Evolutionary conservation across 1,139 yeast species (phyloP).

Genomic region (Pichia sp.): DNA sequence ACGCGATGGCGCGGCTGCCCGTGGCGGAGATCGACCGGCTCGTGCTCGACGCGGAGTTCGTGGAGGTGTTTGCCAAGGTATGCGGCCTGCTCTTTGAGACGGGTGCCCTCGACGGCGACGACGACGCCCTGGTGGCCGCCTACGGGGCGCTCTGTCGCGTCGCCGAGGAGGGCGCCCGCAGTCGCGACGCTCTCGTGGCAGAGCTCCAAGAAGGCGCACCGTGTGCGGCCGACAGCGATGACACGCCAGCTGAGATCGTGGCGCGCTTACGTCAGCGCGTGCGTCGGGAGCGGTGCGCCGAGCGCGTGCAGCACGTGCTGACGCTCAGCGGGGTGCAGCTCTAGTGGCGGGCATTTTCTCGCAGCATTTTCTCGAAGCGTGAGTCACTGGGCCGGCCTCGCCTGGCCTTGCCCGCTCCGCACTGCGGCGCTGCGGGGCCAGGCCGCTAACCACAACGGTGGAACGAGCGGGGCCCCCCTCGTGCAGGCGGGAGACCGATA

Average conservation of each 20-base stretch:
- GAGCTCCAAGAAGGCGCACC: background rate
- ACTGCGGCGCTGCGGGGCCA: too few relatives aligned
- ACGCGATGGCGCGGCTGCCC: background rate
- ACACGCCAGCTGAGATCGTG: too few relatives aligned
- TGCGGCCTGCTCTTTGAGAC: background rate
- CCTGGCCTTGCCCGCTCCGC: too few relatives aligned
- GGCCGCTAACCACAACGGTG: background rate
- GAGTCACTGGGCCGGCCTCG: background rate
- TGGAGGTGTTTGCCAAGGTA: background rate
- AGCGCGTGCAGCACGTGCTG: background rate
- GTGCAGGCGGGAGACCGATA: background rate
- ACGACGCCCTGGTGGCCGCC: background rate
- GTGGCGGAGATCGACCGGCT: background rate
- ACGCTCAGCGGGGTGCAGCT: background rate
- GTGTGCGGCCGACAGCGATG: background rate
- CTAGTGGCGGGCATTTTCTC: too few relatives aligned
- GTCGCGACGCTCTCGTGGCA: background rate
- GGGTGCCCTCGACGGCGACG: background rate
- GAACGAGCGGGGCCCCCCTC: background rate
- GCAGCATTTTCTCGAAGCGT: background rate
- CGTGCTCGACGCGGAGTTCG: background rate
- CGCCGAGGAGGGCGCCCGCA: background rate
- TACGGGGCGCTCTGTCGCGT: background rate
- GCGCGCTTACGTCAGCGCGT: too few relatives aligned
- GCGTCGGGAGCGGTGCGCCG: too few relatives aligned